Percentiles rank a stretch among this genome's conserved stretches.
phyloP scores from a whole-genome alignment of 768 basidiomycete genomes.

The Cantharellus cinnabarinus region DNA sequence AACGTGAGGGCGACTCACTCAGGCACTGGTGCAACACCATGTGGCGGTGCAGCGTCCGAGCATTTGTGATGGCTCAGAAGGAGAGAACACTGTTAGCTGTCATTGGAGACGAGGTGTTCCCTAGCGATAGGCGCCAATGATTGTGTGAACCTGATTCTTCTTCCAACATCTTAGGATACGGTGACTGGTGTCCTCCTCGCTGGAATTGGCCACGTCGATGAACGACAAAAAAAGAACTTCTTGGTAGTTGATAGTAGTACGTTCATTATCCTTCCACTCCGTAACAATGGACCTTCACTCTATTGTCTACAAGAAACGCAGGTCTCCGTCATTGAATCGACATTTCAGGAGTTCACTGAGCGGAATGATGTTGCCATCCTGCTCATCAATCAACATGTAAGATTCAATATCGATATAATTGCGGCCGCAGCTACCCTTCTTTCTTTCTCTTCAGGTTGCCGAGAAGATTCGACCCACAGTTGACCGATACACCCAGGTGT shows the following conservation, averaged over 20 bases:
- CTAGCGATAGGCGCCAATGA: neutral
- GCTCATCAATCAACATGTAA: conserved; percentile 93
- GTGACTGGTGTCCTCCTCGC: conserved; percentile 91
- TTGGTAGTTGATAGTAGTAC: conserved; percentile 82
- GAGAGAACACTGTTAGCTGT: conserved; percentile 78
- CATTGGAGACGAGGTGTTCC: conserved; percentile 82
- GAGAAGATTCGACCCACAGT: conserved; percentile 92
- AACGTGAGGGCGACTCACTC: too few relatives aligned
- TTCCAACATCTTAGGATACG: conserved; percentile 45
- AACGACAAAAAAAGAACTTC: conserved; percentile 93
- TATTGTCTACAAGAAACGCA: conserved; percentile 49
- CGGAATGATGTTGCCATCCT: conserved; percentile 90
- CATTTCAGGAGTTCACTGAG: conserved; percentile 88
- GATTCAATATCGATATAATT: conserved; percentile 13
- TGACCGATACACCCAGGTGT: conserved; percentile 87
- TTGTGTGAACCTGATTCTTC: neutral
- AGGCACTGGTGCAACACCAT: neutral
- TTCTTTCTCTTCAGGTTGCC: conserved; percentile 43
- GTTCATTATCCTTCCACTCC: conserved; percentile 13
- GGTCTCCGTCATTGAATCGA: conserved; percentile 69
- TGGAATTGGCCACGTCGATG: conserved; percentile 80
- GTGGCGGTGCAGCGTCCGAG: neutral
- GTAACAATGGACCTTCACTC: neutral
- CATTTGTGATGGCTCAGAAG: conserved; percentile 10
- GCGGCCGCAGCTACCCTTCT: neutral